Conservation (phyloP, 345 rosid genomes). For the Noccaea caerulescens region DNA sequence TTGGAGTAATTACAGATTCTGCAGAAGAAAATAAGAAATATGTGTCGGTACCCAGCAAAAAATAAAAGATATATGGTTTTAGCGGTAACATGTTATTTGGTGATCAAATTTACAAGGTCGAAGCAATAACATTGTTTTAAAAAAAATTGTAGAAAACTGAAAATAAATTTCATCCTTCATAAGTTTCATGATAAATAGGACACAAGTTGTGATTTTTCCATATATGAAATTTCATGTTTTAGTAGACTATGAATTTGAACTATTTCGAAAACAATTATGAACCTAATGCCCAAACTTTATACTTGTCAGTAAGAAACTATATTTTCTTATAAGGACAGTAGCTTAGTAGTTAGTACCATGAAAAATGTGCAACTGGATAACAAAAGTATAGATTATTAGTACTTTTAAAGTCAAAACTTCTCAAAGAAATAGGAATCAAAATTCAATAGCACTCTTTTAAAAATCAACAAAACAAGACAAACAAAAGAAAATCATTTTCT, state of each 20-base stretch:
- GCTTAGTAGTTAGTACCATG: slow-evolving; percentile 11
- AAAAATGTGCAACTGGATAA: slow-evolving; percentile 20
- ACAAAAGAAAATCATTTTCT: background rate
- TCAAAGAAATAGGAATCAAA: slow-evolving; percentile 11
- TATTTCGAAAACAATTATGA: background rate
- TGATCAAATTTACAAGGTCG: no score
- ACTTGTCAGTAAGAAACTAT: slow-evolving; percentile 1
- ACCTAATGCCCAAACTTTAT: background rate
- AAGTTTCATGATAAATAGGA: no score
- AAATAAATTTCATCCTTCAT: no score
- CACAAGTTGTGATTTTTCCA: background rate
- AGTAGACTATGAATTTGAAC: background rate
- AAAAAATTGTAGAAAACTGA: no score
- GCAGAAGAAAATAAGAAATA: no score
- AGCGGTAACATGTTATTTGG: no score
- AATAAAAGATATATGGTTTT: no score
- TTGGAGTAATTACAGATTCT: no score
- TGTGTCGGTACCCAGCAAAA: no score
- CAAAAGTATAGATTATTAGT: background rate
- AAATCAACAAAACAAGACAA: slow-evolving; percentile 26
- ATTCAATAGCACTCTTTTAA: background rate
- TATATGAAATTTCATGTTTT: background rate
- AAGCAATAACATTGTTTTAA: no score
- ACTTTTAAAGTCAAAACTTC: slow-evolving; percentile 23
- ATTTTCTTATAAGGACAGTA: background rate